A percentile compares a stretch with the other conserved stretches of the same genome.
phyloP scores from a whole-genome alignment of 176 grass and related monocot species.

The Ensete ventricosum region DNA sequence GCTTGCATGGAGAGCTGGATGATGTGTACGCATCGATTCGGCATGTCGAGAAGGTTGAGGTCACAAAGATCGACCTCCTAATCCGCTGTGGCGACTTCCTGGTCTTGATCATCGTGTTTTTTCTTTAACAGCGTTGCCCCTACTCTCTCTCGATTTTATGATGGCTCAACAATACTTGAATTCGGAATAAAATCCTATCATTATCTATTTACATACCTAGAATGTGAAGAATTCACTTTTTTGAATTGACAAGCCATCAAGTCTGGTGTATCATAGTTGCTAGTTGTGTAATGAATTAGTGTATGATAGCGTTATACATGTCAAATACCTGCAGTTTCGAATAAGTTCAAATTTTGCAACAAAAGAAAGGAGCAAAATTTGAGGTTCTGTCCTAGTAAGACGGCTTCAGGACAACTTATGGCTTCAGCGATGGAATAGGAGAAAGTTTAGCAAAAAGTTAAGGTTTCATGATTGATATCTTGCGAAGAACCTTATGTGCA shows the following conservation, averaged over 20 bases:
- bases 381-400: too few species aligned
- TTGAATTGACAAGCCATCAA: neutral
- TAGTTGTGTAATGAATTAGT: neutral
- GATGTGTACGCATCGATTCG: constrained; percentile 61
- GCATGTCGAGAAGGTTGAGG: constrained; percentile 48
- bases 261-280: neutral
- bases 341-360: too few species aligned
- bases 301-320: too few species aligned
- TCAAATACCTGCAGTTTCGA: too few species aligned
- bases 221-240: neutral
- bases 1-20: constrained; percentile 87
- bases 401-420: too few species aligned
- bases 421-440: too few species aligned
- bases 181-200: neutral
- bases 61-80: constrained; percentile 77
- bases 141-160: neutral
- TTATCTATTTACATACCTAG: too few species aligned
- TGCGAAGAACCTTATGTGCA: too few species aligned
- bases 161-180: neutral
- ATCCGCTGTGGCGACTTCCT: constrained; percentile 89
- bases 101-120: constrained; percentile 23
- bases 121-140: neutral
- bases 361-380: too few species aligned
- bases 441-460: too few species aligned
- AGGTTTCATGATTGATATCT: too few species aligned